These are phyloP conservation scores for Xylaria palmicola DNA, from an alignment of 495 filamentous ascomycete genomes.

Conservation along the genomic window DNA sequence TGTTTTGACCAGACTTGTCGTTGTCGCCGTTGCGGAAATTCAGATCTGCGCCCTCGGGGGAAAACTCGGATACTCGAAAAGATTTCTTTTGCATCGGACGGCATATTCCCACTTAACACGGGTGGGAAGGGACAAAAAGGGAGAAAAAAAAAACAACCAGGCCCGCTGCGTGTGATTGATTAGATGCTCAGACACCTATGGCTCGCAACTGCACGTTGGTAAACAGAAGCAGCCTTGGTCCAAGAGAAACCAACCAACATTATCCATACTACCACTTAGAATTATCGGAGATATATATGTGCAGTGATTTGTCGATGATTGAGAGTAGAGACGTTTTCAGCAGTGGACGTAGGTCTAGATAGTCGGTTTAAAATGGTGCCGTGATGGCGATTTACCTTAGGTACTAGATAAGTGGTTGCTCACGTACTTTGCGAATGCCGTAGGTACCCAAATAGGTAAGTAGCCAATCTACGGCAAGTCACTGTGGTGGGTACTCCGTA, in stretches of 20 bases:
- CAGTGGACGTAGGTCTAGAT: background rate
- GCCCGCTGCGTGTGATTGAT: conserved; percentile 27
- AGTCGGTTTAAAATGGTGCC: background rate
- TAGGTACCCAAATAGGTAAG: too few relatives aligned
- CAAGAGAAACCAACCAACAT: conserved; percentile 29
- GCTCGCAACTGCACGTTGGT: conserved; percentile 15
- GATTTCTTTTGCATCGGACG: conserved; percentile 31
- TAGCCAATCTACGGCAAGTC: too few relatives aligned
- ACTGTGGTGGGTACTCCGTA: too few relatives aligned
- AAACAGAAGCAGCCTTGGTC: conserved; percentile 26
- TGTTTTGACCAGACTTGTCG: conserved; percentile 23
- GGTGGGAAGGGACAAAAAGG: conserved; percentile 17
- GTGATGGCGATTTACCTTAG: too few relatives aligned
- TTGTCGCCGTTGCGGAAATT: conserved; percentile 24
- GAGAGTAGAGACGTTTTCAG: background rate
- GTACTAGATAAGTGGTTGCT: too few relatives aligned
- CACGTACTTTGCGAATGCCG: too few relatives aligned
- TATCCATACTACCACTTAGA: conserved; percentile 14
- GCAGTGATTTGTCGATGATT: background rate
- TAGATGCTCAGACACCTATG: conserved; percentile 21
- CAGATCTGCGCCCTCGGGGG: conserved; percentile 30
- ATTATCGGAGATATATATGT: background rate
- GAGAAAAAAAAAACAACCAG: conserved; percentile 27
- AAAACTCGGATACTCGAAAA: conserved; percentile 35
- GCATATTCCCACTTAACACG: conserved; percentile 4